Conservation (phyloP, 768 basidiomycete species). For the Mycena haematopus region DNA sequence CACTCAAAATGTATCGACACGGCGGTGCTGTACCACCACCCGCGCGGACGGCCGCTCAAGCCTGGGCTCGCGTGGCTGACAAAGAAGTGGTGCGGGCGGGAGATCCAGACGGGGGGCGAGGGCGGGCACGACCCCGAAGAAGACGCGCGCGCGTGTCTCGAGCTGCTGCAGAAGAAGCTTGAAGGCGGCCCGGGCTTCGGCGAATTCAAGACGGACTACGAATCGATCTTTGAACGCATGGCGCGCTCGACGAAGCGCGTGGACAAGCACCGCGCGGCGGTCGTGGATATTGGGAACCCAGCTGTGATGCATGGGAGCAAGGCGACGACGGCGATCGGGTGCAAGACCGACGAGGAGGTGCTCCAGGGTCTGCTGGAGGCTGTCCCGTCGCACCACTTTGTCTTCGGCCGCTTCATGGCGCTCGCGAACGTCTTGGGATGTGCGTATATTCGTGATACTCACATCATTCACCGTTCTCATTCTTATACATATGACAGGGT, state of each 20-base stretch:
- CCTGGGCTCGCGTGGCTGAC: constrained; percentile 97
- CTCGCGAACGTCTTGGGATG: constrained; percentile 85
- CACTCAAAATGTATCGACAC: constrained; percentile 94
- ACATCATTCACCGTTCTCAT: background rate
- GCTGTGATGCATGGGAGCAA: constrained; percentile 84
- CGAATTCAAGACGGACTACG: constrained; percentile 83
- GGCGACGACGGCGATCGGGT: constrained; percentile 77
- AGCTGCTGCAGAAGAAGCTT: constrained; percentile 83
- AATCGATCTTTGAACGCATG: constrained; percentile 90
- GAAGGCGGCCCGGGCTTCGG: constrained; percentile 82
- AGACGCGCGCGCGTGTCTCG: constrained; percentile 88
- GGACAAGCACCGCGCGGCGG: constrained; percentile 60
- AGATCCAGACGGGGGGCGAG: constrained; percentile 86
- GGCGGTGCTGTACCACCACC: constrained; percentile 88
- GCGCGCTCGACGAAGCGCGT: constrained; percentile 51
- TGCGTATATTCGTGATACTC: constrained; percentile 44
- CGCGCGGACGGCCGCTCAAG: constrained; percentile 91
- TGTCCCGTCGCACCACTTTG: constrained; percentile 74
- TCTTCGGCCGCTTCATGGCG: constrained; percentile 84
- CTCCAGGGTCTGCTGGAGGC: constrained; percentile 68
- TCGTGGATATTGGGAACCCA: constrained; percentile 89
- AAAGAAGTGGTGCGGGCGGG: constrained; percentile 88
- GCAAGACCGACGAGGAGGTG: constrained; percentile 80
- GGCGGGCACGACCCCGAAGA: constrained; percentile 95
- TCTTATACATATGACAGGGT: constrained; percentile 50